Conservation (phyloP, 345 rosid species). For the Alliaria petiolata region DNA sequence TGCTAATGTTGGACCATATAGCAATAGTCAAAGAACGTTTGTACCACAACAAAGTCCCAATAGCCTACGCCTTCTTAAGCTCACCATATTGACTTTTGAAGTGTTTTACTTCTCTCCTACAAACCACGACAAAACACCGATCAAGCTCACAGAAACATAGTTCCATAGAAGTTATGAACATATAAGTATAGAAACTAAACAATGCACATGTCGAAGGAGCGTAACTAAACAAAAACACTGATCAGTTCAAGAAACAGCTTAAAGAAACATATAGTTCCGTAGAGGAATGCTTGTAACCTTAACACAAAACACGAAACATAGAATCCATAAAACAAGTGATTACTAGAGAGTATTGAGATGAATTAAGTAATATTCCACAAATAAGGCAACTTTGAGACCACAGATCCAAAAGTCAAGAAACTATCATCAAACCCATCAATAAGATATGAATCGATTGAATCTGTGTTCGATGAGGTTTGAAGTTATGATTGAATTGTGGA, state of each 20-base stretch:
- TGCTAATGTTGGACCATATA: not conserved
- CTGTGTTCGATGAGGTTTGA: not conserved
- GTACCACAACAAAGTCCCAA: slow-evolving; percentile 92
- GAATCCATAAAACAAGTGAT: not conserved
- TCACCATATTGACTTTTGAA: slow-evolving; percentile 59
- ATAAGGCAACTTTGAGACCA: not conserved
- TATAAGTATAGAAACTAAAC: not conserved
- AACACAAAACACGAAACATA: not conserved
- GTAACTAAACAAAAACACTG: not conserved
- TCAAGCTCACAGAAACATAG: slow-evolving; percentile 16
- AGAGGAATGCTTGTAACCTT: not conserved
- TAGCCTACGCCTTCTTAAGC: slow-evolving; percentile 85
- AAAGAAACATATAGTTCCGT: not conserved
- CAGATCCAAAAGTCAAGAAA: slow-evolving; percentile 18
- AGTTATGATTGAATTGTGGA: not conserved
- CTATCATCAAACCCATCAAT: not conserved
- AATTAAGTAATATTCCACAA: not conserved
- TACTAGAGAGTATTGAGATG: not conserved
- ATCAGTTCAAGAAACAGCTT: slow-evolving; percentile 15
- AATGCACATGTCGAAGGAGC: not conserved
- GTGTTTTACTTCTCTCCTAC: slow-evolving; percentile 24
- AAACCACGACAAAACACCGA: slow-evolving; percentile 25
- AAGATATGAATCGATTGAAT: slow-evolving; percentile 7
- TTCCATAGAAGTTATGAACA: not conserved
- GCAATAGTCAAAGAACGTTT: slow-evolving; percentile 17